Evolutionary conservation across 345 rosid genomes (phyloP), one percentile per base, ranked within the genome.

Genomic region (Populus simonii): DNA sequence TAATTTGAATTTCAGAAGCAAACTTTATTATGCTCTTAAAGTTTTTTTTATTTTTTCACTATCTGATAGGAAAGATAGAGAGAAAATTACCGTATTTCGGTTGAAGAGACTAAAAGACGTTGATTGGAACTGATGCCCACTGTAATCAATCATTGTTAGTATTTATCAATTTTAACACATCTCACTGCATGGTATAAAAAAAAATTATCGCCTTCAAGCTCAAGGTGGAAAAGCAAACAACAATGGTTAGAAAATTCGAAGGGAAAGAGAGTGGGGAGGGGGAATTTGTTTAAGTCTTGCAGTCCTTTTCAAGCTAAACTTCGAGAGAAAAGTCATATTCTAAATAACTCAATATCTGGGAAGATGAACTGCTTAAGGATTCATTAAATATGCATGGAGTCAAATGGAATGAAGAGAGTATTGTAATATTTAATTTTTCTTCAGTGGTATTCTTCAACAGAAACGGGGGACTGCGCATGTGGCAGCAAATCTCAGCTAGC

Each of bases 231-330:
- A 53, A 53, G 59, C 18, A 18, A 20, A 53, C 43, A 38, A 1
- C n/a, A 53, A 2, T 15, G 51, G 51, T 3, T 47, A 47, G 51
- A 15, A 2, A 53, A 53, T 53, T 20, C 18, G 59, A 1, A 20
- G 69, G 12, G 7, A 12, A 45, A 18, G 31, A 45, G 39, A 76
- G 39, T 36, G 70, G 35, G 35, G 5, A 33, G 35, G 35, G 5
- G 35, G 35, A 5, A 33, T 33, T 76, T 63, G 69, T 66, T 72
- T 53, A 75, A 74, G 70, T 66, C 57, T 72, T 47, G 49, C 18
- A 45, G 84, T 79, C 79, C 61, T 75, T 83, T 73, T 82, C 87
- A 78, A 16, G 63, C 45, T 72, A 43, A 77, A 80, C 39, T 74
- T 76, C 72, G 11, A 1, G n/a, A n/a, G 63, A 78, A 78, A 80